A percentile compares a stretch with the other conserved stretches of the same genome.
phyloP scores from a whole-genome alignment of 106 monocot genomes.

The Dendrobium nobile region DNA sequence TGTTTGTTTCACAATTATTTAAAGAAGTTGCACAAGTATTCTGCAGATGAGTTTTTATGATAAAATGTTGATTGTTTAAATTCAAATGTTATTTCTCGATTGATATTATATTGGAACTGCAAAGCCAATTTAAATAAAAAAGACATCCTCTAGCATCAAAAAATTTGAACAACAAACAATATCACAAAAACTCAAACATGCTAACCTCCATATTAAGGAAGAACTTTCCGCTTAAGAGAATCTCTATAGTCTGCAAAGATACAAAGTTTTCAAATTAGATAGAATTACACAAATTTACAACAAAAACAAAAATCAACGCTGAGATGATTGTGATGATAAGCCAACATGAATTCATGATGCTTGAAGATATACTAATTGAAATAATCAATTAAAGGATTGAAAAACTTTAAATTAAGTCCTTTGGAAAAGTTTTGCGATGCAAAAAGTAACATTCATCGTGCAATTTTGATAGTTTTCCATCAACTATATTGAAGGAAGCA shows the following conservation, averaged over 20 bases:
- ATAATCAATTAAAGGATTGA: neutral
- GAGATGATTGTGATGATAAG: slow-evolving; percentile 2
- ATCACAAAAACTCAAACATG: neutral
- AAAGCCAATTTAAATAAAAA: neutral
- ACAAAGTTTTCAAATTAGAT: slow-evolving; percentile 8
- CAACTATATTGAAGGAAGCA: neutral
- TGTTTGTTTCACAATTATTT: neutral
- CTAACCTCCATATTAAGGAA: slow-evolving; percentile 77
- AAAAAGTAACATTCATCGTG: neutral
- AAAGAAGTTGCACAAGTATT: neutral
- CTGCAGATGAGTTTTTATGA: neutral
- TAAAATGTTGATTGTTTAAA: neutral
- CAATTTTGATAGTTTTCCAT: neutral
- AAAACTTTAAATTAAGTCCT: neutral
- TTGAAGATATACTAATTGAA: neutral
- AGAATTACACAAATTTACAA: neutral
- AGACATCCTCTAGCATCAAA: neutral
- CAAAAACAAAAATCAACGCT: neutral
- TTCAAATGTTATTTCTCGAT: neutral
- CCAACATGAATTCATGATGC: neutral
- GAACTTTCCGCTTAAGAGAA: slow-evolving; percentile 77
- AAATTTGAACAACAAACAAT: neutral
- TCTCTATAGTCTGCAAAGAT: slow-evolving; percentile 79
- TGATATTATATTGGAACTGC: neutral
- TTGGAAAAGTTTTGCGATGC: neutral